Conservation (phyloP, 1,284 basidiomycete genomes). For the Cystobasidium sp. region DNA sequence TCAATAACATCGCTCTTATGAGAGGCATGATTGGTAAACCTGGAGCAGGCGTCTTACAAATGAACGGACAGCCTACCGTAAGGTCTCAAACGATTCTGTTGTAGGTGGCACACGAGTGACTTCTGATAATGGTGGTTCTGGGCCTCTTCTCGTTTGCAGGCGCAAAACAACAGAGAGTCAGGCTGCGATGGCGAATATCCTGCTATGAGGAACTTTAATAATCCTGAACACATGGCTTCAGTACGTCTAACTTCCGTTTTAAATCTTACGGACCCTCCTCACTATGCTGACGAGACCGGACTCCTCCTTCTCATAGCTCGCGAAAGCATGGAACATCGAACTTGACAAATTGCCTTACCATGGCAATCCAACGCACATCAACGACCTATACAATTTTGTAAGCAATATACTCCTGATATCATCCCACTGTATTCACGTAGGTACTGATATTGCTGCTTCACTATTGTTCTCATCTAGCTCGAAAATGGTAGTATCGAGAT, state of each 20-base stretch:
- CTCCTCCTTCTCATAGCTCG: constrained; percentile 11
- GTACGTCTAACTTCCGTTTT: too few species aligned
- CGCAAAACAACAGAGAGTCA: constrained; percentile 32
- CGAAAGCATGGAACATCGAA: constrained; percentile 32
- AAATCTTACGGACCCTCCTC: not conserved
- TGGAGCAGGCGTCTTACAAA: constrained; percentile 24
- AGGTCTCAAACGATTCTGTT: too few species aligned
- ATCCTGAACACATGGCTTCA: constrained; percentile 24
- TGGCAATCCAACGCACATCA: constrained; percentile 26
- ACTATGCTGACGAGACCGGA: not conserved
- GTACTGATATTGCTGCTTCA: not conserved
- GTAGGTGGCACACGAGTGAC: too few species aligned
- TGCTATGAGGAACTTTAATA: constrained; percentile 12
- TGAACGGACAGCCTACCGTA: constrained; percentile 39
- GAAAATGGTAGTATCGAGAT: constrained; percentile 35
- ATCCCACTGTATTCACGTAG: not conserved
- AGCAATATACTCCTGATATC: not conserved
- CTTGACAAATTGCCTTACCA: constrained; percentile 24
- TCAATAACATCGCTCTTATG: constrained; percentile 34
- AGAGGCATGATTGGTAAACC: constrained; percentile 41
- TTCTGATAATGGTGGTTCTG: not conserved
- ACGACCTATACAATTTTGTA: constrained; percentile 28
- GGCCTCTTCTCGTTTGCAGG: not conserved
- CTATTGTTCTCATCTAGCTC: not conserved
- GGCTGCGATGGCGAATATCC: constrained; percentile 38